phyloP scores from a whole-genome alignment of 2,329 filamentous ascomycete species.

The Capronia coronata region DNA sequence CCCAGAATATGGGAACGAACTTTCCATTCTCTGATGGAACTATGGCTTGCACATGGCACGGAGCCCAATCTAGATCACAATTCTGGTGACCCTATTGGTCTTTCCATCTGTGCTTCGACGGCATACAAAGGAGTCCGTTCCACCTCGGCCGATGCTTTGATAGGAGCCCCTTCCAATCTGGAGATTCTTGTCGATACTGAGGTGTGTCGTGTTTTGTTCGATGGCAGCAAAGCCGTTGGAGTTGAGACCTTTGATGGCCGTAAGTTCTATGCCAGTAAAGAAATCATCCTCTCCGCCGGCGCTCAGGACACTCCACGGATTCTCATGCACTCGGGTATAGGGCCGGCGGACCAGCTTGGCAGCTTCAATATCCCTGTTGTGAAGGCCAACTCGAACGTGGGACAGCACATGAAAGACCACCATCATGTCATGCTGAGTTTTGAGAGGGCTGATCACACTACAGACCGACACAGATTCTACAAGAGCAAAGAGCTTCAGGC shows the following conservation, averaged over 20 bases:
- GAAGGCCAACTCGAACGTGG: too few relatives aligned
- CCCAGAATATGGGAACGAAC: slow-evolving; percentile 46
- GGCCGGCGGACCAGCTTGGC: slow-evolving; percentile 39
- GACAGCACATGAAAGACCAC: too few relatives aligned
- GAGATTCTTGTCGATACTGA: slow-evolving; percentile 46
- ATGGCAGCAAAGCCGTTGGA: slow-evolving; percentile 43
- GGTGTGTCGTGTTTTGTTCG: slow-evolving; percentile 44
- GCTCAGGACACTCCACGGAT: slow-evolving; percentile 39
- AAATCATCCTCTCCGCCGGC: slow-evolving; percentile 39
- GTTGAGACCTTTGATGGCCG: slow-evolving; percentile 40
- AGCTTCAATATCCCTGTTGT: too few relatives aligned
- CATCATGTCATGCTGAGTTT: too few relatives aligned
- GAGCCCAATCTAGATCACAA: slow-evolving; percentile 52
- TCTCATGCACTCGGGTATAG: slow-evolving; percentile 46
- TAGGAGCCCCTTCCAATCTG: slow-evolving; percentile 45
- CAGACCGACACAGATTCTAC: too few relatives aligned
- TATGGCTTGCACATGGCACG: slow-evolving; percentile 46
- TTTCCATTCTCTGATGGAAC: slow-evolving; percentile 44
- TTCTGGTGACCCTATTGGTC: slow-evolving; percentile 53
- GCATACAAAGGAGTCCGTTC: slow-evolving; percentile 44
- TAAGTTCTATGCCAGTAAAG: slow-evolving; percentile 35
- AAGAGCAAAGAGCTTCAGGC: too few relatives aligned
- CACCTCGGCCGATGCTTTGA: slow-evolving; percentile 48
- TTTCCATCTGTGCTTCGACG: slow-evolving; percentile 48
- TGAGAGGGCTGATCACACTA: too few relatives aligned